Evolutionary conservation across 768 basidiomycete genomes (phyloP).

Genomic region (Lepiota brunneoincarnata): DNA sequence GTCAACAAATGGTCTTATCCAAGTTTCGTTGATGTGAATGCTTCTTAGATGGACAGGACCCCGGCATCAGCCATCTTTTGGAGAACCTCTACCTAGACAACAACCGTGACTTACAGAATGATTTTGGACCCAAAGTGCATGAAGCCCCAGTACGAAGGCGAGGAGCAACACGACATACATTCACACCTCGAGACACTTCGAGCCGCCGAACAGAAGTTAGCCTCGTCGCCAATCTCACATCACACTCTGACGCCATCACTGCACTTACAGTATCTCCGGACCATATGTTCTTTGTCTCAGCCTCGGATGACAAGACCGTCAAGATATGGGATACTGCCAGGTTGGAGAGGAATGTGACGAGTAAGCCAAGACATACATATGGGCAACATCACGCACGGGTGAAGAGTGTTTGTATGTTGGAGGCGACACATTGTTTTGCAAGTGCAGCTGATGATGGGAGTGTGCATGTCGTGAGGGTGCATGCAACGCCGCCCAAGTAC

Average conservation of each 20-base stretch:
- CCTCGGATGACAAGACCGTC: slow-evolving; percentile 91
- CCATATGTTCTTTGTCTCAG: slow-evolving; percentile 91
- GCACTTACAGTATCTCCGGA: slow-evolving; percentile 88
- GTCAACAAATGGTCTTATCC: slow-evolving; percentile 16
- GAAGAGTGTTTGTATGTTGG: slow-evolving; percentile 74
- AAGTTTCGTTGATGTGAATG: neutral
- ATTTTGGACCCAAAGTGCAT: slow-evolving; percentile 88
- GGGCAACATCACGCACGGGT: slow-evolving; percentile 57
- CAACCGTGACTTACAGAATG: slow-evolving; percentile 78
- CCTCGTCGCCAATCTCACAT: slow-evolving; percentile 79
- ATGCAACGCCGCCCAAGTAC: slow-evolving; percentile 82
- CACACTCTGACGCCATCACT: slow-evolving; percentile 79
- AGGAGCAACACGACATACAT: slow-evolving; percentile 66
- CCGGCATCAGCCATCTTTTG: slow-evolving; percentile 82
- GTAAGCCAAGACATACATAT: slow-evolving; percentile 74
- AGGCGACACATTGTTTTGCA: slow-evolving; percentile 86
- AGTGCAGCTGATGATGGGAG: slow-evolving; percentile 84
- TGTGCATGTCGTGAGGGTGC: slow-evolving; percentile 80
- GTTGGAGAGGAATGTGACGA: slow-evolving; percentile 92
- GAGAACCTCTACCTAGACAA: slow-evolving; percentile 90
- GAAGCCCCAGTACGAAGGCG: slow-evolving; percentile 80
- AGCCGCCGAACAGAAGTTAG: slow-evolving; percentile 68
- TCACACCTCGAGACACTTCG: slow-evolving; percentile 61
- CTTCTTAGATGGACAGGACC: slow-evolving; percentile 78
- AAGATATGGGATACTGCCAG: slow-evolving; percentile 92